Conservation (phyloP, 805 yeast species). For the Ogataea nitratoaversa region DNA sequence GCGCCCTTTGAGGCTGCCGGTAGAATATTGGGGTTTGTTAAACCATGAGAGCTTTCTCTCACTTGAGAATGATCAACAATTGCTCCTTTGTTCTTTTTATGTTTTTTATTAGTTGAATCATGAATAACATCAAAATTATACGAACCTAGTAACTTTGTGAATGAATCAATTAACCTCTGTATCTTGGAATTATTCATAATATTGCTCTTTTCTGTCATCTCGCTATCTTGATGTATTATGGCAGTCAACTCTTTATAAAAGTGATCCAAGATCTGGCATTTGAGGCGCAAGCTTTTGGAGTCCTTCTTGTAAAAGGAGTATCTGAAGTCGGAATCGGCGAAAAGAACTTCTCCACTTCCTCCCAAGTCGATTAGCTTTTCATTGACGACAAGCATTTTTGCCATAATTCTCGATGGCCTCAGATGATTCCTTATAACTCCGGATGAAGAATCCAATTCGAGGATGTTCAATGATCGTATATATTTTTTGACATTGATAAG, state of each 20-base stretch:
- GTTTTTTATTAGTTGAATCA: neutral
- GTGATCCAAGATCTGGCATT: constrained; percentile 2
- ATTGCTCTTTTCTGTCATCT: neutral
- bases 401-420: neutral
- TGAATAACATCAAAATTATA: neutral
- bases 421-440: neutral
- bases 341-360: neutral
- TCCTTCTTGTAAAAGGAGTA: constrained; percentile 1
- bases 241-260: constrained; percentile 2
- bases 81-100: neutral
- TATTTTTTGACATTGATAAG: constrained; percentile 6
- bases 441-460: neutral
- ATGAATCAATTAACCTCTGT: constrained; percentile 3
- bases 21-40: neutral
- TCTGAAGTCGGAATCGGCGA: constrained; percentile 5
- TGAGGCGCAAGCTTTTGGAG: neutral
- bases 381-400: constrained; percentile 6
- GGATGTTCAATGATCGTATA: constrained; percentile 3
- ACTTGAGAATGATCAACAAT: neutral
- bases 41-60: neutral
- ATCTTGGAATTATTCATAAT: constrained; percentile 1
- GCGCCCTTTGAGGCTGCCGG: neutral
- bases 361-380: neutral
- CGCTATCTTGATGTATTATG: neutral
- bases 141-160: constrained; percentile 3